These are phyloP conservation scores for Boletus vermiculosoides DNA, from an alignment of 768 basidiomycete genomes.

Conservation along the genomic window DNA sequence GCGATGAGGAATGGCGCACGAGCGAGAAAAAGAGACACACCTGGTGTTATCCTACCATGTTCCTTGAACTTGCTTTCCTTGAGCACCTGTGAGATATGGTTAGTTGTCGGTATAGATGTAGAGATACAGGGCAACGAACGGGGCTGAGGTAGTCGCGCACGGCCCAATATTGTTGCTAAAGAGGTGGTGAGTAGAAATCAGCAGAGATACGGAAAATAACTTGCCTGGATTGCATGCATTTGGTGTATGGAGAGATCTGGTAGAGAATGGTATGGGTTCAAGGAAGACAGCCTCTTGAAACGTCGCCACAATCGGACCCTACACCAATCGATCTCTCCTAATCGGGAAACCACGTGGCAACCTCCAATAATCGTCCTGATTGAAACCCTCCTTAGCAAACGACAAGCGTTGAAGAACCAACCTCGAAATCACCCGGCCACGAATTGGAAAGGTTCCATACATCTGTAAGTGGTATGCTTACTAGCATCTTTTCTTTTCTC, in stretches of 20 bases:
- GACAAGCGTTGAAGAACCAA: no score
- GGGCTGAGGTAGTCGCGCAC: constrained; percentile 93
- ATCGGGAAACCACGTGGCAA: constrained; percentile 30
- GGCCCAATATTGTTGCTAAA: constrained; percentile 87
- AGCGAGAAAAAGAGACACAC: constrained; percentile 40
- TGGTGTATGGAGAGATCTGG: constrained; percentile 5
- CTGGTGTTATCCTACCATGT: constrained; percentile 93
- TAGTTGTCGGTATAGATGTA: constrained; percentile 24
- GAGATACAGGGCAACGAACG: constrained; percentile 45
- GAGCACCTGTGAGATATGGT: constrained; percentile 63
- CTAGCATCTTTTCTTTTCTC: no score
- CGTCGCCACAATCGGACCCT: constrained; percentile 32
- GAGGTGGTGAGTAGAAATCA: background rate
- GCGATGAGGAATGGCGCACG: background rate
- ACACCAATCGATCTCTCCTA: constrained; percentile 35
- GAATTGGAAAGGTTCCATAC: no score
- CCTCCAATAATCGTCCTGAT: background rate
- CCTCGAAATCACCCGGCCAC: background rate
- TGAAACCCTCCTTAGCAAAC: background rate
- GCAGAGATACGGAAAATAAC: background rate
- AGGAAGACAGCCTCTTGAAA: constrained; percentile 16
- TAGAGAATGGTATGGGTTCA: constrained; percentile 14
- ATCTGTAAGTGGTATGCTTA: no score
- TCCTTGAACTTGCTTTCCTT: constrained; percentile 99
- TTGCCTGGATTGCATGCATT: constrained; percentile 53